Conservation (phyloP, 1,284 basidiomycete genomes). For the Athelia psychrophila region DNA sequence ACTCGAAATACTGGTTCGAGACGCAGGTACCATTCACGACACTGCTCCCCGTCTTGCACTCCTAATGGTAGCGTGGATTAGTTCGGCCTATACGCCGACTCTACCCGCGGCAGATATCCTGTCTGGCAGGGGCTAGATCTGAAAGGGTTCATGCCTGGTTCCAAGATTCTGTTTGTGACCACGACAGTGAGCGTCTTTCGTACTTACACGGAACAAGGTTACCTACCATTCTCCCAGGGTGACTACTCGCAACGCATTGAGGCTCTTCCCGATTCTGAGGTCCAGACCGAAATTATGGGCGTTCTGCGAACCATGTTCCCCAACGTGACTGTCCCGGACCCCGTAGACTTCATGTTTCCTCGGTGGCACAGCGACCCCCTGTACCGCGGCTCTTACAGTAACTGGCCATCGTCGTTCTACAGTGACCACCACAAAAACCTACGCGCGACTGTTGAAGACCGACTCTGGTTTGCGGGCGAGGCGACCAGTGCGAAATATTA, state of each 20-base stretch:
- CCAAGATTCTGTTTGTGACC: slow-evolving; percentile 61
- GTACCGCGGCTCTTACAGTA: slow-evolving; percentile 65
- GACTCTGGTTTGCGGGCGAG: slow-evolving; percentile 65
- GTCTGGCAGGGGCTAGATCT: slow-evolving; percentile 73
- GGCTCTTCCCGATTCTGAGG: slow-evolving; percentile 41
- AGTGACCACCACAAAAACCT: slow-evolving; percentile 53
- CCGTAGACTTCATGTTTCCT: slow-evolving; percentile 52
- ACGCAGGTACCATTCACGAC: slow-evolving; percentile 43
- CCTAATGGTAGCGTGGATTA: slow-evolving; percentile 17
- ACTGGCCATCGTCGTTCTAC: slow-evolving; percentile 62
- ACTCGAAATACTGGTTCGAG: slow-evolving; percentile 67
- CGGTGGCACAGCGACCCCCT: slow-evolving; percentile 57
- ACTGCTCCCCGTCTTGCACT: not conserved
- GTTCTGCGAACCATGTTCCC: slow-evolving; percentile 61
- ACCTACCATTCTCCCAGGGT: slow-evolving; percentile 33
- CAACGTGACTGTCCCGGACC: slow-evolving; percentile 47
- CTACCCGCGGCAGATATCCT: slow-evolving; percentile 60
- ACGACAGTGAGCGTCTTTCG: slow-evolving; percentile 46
- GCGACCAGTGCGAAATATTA: slow-evolving; percentile 57
- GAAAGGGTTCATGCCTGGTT: slow-evolving; percentile 54
- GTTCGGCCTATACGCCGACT: slow-evolving; percentile 65
- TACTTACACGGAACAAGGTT: not conserved
- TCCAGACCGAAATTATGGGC: slow-evolving; percentile 50
- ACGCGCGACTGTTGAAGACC: slow-evolving; percentile 48
- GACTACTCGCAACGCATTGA: slow-evolving; percentile 59